Percentiles rank a stretch among this genome's conserved stretches.
Evolutionary conservation across 495 filamentous ascomycete genomes (phyloP).

Genomic region (Clavariopsis aquatica): DNA sequence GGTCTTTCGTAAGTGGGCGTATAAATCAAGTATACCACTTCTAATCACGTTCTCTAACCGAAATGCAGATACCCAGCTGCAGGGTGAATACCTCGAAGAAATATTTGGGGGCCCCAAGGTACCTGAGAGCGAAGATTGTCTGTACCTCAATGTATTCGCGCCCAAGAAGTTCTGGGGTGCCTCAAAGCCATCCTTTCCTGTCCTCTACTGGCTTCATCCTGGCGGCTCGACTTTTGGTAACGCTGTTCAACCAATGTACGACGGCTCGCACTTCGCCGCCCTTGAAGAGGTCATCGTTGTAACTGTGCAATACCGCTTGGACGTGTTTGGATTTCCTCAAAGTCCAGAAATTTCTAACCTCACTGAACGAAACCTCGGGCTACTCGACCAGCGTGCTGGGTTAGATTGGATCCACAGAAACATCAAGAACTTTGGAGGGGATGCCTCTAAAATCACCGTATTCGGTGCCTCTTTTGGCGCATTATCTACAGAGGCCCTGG

Average conservation of each 20-base stretch:
- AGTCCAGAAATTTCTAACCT: conserved; percentile 8
- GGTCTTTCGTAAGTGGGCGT: neutral
- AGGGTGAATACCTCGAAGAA: conserved; percentile 10
- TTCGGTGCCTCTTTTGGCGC: conserved; percentile 26
- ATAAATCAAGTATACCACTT: neutral
- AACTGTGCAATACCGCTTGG: conserved; percentile 25
- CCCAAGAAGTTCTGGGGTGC: conserved; percentile 43
- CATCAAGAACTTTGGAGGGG: conserved; percentile 18
- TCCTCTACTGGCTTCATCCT: conserved; percentile 32
- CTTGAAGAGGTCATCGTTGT: conserved; percentile 25
- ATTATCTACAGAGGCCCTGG: conserved; percentile 9
- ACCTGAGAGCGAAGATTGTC: conserved; percentile 46
- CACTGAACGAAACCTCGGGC: conserved; percentile 21
- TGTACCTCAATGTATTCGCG: conserved; percentile 45
- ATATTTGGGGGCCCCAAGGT: conserved; percentile 40
- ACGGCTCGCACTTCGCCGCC: conserved; percentile 22
- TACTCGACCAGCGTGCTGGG: conserved; percentile 19
- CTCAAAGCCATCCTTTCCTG: conserved; percentile 45
- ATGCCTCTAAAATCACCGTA: conserved; percentile 10
- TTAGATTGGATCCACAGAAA: conserved; percentile 21
- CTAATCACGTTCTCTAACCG: no score
- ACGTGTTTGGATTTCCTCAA: conserved; percentile 27
- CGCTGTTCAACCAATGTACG: conserved; percentile 13
- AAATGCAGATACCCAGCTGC: neutral
- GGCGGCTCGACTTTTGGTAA: conserved; percentile 20